Percentiles rank a stretch among this genome's conserved stretches.
These are phyloP conservation scores for Trichoderma oligosporum DNA, from an alignment of 2,329 filamentous ascomycete genomes.

Conservation along the genomic window DNA sequence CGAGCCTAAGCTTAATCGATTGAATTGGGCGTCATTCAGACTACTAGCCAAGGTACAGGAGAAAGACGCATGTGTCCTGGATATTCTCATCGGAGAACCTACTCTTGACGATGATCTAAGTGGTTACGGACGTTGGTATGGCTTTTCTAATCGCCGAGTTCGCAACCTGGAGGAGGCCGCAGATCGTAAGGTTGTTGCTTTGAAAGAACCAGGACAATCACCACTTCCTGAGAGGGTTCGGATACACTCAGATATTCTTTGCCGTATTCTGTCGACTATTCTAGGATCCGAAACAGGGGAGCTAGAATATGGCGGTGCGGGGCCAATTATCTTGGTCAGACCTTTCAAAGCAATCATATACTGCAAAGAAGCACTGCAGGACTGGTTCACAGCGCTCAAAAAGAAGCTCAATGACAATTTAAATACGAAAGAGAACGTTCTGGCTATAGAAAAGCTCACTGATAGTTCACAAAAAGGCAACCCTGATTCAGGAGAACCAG, in stretches of 20 bases:
- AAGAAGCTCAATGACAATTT: not conserved
- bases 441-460: not conserved
- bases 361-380: not conserved
- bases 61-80: not conserved
- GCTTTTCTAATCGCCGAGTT: not conserved
- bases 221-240: conserved; percentile 3
- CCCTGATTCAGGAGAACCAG: too few relatives aligned
- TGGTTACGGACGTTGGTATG: not conserved
- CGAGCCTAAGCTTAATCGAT: not conserved
- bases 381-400: not conserved
- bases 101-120: not conserved
- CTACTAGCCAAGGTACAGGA: not conserved
- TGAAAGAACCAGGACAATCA: not conserved
- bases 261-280: not conserved
- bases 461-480: not conserved
- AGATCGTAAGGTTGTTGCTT: not conserved
- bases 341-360: conserved; percentile 13
- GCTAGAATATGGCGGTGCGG: not conserved
- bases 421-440: not conserved
- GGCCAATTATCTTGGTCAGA: not conserved
- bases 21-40: not conserved
- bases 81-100: conserved; percentile 4
- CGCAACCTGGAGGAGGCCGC: not conserved
- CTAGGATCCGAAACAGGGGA: not conserved
- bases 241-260: not conserved